Evolutionary conservation across 163 green algal species (phyloP), one percentile per base, ranked within the genome.

Genomic region (Botryococcus braunii): DNA sequence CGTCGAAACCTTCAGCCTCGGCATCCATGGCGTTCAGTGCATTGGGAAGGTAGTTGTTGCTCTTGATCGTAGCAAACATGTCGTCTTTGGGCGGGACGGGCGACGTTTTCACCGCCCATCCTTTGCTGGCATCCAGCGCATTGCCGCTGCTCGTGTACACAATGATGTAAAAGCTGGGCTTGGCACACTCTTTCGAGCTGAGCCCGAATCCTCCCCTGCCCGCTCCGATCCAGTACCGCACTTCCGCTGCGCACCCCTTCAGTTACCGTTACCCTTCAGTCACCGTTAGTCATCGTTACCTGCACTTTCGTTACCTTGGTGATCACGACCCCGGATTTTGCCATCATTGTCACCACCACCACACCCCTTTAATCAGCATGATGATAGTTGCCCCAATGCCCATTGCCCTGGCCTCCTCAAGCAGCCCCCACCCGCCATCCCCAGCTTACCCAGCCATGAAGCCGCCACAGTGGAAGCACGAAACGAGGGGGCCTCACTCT

Each of bases 141-240:
- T 49, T 38, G n/a, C n/a, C n/a, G 25, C 23, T 5, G 48, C 38
- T 49, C 46, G 58, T 52, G 47, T 72, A 76, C 5, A 78, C 74
- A 9, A 91, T 62, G 9, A 75, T 79, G 70, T 96, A 96, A 13
- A 97, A 74, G 0, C 70, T 66, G 25, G 84, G 65, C 35, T 66
- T 34, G 1, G 65, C 35, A 61, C 85, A 86, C 32, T 85, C 78
- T 2, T 66, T 63, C 17, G 76, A 32, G 2, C 78, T 74, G 0
- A 95, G 65, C 0, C 78, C 84, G 71, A 95, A 92, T 35, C 79
- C 81, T 39, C 89, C 87, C 8, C 87, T 77, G 0, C 92, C 92
- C 3, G 83, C 79, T 0, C 80, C 85, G 5, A 93, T 48, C 87
- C 88, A 97, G 63, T 88, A 90, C n/a, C 83, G 81, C 7, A 96